Base-by-base conservation (phyloP, 169 alveolate species). In the Babesia caballi region DNA sequence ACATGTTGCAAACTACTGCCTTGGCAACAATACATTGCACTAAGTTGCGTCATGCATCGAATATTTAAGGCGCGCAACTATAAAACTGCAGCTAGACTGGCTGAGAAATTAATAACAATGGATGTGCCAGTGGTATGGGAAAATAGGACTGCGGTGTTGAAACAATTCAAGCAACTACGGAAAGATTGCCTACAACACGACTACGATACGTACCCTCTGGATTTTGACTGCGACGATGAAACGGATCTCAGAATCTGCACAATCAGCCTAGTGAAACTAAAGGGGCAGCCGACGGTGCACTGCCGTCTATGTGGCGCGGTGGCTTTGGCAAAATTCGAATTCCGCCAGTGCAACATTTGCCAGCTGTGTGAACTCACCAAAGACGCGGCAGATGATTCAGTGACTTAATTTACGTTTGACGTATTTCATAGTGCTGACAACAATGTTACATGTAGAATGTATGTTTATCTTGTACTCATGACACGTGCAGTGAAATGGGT, bases 11-110 rank as follows among this genome's bases (percentile, higher is more conserved):
- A 90, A 36, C 51, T 91, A 69, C 90, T 87, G 42, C 88, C 90
- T 38, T 77, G 87, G 6, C 95, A 91, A 56, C 53, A 67, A 9
- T 91, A 90, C 57, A 40, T 91, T 25, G 95, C 85, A 53, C 57
- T 91, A 42, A 67, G 95, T 32, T 84, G 94, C 44, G 90, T 92
- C 19, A 89, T 91, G 91, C 94, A 95, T 17, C 70, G 91, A 25
- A 89, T 91, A 32, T 91, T 95, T 95, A 91, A 91, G 67, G 92
- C 94, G 6, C 91, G 88, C 28, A 91, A 91, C 59, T 91, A 88
- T 57, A 78, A 59, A 17, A 91, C 94, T 0, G 92, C 95, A n/a
- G 93, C 91, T 4, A 33, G 60, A 41, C 57, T 87, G 44, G 92
- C 82, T 19, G 82, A 46, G 25, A 71, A 92, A 25, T 61, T 87